Evolutionary conservation across 192 early-diverging fungal genomes (phyloP).

Genomic region (Backusella macrospora): DNA sequence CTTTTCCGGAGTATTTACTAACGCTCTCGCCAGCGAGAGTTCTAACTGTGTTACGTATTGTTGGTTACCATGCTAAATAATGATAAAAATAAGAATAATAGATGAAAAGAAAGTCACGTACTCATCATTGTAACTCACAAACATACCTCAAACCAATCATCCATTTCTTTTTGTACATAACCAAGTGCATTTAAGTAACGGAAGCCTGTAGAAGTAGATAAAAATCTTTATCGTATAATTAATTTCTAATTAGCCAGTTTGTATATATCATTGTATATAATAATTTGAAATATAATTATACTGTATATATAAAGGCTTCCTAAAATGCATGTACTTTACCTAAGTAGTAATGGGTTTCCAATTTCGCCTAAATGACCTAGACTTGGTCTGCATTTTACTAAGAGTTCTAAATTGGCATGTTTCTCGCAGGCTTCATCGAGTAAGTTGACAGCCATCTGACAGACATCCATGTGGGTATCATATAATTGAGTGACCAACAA

Average conservation of each 20-base stretch:
- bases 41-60: constrained; percentile 72
- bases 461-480: constrained; percentile 74
- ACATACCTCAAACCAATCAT: constrained; percentile 80
- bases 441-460: constrained; percentile 66
- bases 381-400: constrained; percentile 71
- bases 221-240: constrained; percentile 44
- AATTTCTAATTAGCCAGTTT: neutral
- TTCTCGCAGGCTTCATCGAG: constrained; percentile 73
- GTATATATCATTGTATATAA: neutral
- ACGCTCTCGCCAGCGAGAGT: constrained; percentile 58
- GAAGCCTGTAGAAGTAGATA: constrained; percentile 75
- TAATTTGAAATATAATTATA: no score
- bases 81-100: neutral
- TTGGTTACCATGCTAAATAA: constrained; percentile 49
- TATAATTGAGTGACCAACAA: constrained; percentile 74
- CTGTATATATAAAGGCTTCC: no score
- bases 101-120: neutral
- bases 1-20: constrained; percentile 40
- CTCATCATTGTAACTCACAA: no score
- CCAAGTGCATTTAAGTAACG: constrained; percentile 67
- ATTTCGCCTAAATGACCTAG: constrained; percentile 74
- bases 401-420: constrained; percentile 64
- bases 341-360: constrained; percentile 66
- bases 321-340: constrained; percentile 33
- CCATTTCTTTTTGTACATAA: constrained; percentile 77